A percentile compares a stretch with the other conserved stretches of the same genome.
These are phyloP conservation scores for Erysimum cheiranthoides DNA, from an alignment of 345 rosid genomes.

Conservation along the genomic window DNA sequence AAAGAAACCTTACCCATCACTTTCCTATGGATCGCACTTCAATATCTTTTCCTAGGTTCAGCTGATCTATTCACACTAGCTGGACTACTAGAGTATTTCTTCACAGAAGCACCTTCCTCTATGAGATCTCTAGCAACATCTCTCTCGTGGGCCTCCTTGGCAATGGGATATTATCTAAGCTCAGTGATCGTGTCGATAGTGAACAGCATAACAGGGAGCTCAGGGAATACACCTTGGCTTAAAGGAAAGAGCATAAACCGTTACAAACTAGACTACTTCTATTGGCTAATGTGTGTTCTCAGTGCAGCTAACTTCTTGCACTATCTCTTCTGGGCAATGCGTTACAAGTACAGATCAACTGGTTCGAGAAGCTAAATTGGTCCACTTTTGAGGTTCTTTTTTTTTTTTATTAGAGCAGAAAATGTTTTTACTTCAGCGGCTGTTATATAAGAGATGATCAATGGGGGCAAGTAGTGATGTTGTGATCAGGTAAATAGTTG, in stretches of 20 bases:
- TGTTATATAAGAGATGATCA: conserved; percentile 34
- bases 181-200: conserved; percentile 68
- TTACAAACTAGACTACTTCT: conserved; percentile 74
- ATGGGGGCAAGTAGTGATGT: conserved; percentile 22
- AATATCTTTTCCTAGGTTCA: conserved; percentile 75
- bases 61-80: conserved; percentile 86
- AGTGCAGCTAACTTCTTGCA: conserved; percentile 75
- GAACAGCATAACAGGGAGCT: conserved; percentile 55
- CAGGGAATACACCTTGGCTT: conserved; percentile 68
- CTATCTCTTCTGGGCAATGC: conserved; percentile 82
- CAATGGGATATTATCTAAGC: conserved; percentile 80
- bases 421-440: conserved; percentile 34
- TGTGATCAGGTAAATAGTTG: conserved; percentile 35
- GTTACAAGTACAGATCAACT: conserved; percentile 65
- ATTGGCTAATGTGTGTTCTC: conserved; percentile 87
- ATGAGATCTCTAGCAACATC: conserved; percentile 85
- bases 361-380: conserved; percentile 39
- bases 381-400: not conserved
- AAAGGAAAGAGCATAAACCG: conserved; percentile 77
- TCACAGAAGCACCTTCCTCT: conserved; percentile 73
- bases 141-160: conserved; percentile 75
- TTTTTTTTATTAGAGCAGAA: conserved; percentile 22
- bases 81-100: conserved; percentile 77
- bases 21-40: conserved; percentile 78
- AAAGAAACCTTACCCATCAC: conserved; percentile 55